phyloP scores from a whole-genome alignment of 495 filamentous ascomycete genomes.

The Neurospora cerealis region DNA sequence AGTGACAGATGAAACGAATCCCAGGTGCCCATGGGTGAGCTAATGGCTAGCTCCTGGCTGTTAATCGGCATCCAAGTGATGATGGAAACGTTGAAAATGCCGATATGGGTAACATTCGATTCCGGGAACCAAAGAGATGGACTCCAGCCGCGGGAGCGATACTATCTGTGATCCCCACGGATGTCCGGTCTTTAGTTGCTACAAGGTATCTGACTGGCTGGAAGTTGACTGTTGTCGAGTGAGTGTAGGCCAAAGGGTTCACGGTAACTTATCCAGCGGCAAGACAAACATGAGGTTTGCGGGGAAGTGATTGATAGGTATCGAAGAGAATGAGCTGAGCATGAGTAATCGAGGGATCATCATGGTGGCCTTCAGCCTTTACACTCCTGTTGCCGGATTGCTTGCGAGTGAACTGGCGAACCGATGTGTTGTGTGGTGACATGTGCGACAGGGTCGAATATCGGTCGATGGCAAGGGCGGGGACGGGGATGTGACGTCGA shows the following conservation, averaged over 20 bases:
- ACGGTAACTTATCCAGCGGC: background rate
- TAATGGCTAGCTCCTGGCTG: background rate
- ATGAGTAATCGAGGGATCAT: background rate
- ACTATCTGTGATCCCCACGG: background rate
- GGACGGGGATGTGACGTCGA: background rate
- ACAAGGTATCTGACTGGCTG: background rate
- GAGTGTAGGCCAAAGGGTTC: background rate
- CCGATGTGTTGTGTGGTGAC: background rate
- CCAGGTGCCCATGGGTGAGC: background rate
- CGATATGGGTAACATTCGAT: background rate
- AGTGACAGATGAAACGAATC: background rate
- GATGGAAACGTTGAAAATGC: background rate
- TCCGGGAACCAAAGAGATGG: background rate
- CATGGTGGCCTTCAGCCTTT: background rate
- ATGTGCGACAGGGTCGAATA: background rate
- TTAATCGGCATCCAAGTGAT: background rate
- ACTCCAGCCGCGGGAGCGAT: background rate
- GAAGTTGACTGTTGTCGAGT: background rate
- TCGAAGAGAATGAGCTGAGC: background rate
- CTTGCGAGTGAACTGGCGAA: background rate
- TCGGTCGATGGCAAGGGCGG: background rate
- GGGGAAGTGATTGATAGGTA: background rate
- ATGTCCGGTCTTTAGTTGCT: background rate
- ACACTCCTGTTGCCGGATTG: background rate
- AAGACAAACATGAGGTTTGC: background rate